Base-by-base conservation (phyloP, 1,284 basidiomycete species). In the Ceratobasidium sp. region DNA sequence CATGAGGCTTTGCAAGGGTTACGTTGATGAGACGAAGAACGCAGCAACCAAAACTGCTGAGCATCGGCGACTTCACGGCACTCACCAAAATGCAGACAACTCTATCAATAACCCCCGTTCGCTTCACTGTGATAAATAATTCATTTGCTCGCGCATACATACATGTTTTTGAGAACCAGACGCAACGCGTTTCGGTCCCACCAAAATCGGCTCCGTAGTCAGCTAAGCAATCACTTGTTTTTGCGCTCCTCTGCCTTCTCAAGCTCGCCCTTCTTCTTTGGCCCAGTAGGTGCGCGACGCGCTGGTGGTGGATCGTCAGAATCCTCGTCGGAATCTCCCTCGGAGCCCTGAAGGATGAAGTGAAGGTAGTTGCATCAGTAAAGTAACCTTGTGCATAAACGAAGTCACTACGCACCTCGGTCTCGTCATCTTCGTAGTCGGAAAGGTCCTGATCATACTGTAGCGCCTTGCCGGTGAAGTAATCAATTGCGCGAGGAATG, bases 391-490 rank as follows among this genome's bases (percentile, higher is more conserved):
- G 3, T 6, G 64, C 17, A 20, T n/a, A 20, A 47, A n/a, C n/a
- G 68, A 39, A 35, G 37, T 13, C 7, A 26, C 20, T 1, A 49
- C 56, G 3, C 37, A 73, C 83, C 45, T 84, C 84, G 28, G 83
- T 82, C 35, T 85, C 85, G 47, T 86, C 86, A 49, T 84, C 82
- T n/a, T 82, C 83, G 68, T 83, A 83, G 8, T 93, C 92, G 0
- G 92, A 91, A 4, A 91, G 92, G 78, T 92, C 83, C 79, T 91
- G 88, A 80, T 98, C 97, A 83, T 93, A 96, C 81, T 94, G 91
- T 68, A 98, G 89, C 20, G 97, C 96, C 86, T 98, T 97, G 82
- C 97, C 97, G 26, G 97, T 98, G 86, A 98, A 98, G 87, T 92
- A 96, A 84, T 96, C 97, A 80, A 99, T 88, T 23, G 97, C 97